phyloP scores from a whole-genome alignment of 306 rosid genomes.

The Gillenia trifoliata region DNA sequence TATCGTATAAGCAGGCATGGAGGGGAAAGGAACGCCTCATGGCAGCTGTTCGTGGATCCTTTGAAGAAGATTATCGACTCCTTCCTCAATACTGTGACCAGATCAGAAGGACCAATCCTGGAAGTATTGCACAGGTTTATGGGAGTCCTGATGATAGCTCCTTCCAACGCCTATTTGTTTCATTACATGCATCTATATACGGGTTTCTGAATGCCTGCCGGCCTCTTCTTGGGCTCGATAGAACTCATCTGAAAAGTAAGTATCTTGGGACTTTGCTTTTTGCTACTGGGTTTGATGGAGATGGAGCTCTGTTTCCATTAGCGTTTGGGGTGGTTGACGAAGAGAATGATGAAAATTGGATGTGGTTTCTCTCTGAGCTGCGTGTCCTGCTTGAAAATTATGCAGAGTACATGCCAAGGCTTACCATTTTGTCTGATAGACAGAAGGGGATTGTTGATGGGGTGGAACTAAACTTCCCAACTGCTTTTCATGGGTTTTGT shows the following conservation, averaged over 20 bases:
- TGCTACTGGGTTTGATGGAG: slow-evolving; percentile 56
- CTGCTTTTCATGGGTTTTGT: slow-evolving; percentile 56
- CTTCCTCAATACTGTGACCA: slow-evolving; percentile 56
- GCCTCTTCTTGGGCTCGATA: slow-evolving; percentile 52
- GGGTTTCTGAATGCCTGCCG: slow-evolving; percentile 54
- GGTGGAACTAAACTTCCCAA: slow-evolving; percentile 43
- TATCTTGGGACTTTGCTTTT: slow-evolving; percentile 52
- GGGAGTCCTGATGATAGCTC: slow-evolving; percentile 39
- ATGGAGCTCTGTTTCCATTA: slow-evolving; percentile 45
- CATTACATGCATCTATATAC: slow-evolving; percentile 46
- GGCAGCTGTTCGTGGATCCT: slow-evolving; percentile 56
- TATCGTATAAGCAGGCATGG: slow-evolving; percentile 49
- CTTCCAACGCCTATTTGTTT: slow-evolving; percentile 47
- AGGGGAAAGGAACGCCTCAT: slow-evolving; percentile 51
- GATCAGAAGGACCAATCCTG: slow-evolving; percentile 44
- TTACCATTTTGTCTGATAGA: slow-evolving; percentile 49
- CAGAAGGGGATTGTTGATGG: slow-evolving; percentile 46
- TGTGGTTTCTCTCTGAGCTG: slow-evolving; percentile 54
- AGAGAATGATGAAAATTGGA: slow-evolving; percentile 54
- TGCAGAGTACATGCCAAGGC: slow-evolving; percentile 49
- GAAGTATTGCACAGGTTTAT: slow-evolving; percentile 44
- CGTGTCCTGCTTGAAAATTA: slow-evolving; percentile 44
- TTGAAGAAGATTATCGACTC: slow-evolving; percentile 46
- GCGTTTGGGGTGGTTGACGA: slow-evolving; percentile 54
- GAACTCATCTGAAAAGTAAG: slow-evolving; percentile 41